A percentile compares a stretch with the other conserved stretches of the same genome.
These are phyloP conservation scores for Taiozyma sp. DNA, from an alignment of 1,139 yeast genomes.

Conservation along the genomic window DNA sequence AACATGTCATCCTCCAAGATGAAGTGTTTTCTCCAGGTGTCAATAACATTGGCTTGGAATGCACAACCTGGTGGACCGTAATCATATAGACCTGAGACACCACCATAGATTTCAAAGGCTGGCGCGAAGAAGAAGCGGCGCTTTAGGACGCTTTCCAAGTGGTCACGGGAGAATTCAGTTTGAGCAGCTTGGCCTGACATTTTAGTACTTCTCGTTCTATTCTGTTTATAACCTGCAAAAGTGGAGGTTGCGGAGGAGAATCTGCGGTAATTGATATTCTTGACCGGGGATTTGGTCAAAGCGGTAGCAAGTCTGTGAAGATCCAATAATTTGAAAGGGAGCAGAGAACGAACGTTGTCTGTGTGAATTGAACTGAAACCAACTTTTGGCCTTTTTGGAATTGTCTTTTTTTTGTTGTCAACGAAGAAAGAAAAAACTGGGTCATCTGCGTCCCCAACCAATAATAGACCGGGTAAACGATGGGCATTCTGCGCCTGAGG, in stretches of 20 bases:
- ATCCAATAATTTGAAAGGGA: neutral
- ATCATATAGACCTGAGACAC: slow-evolving; percentile 96
- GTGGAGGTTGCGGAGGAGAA: neutral
- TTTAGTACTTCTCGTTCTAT: slow-evolving; percentile 10
- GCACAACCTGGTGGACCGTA: slow-evolving; percentile 99
- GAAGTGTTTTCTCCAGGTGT: slow-evolving; percentile 97
- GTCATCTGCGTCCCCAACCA: neutral
- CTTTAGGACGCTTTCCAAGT: slow-evolving; percentile 84
- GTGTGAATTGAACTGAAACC: neutral
- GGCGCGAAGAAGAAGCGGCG: slow-evolving; percentile 98
- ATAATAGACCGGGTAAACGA: neutral
- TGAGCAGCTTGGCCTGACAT: slow-evolving; percentile 39
- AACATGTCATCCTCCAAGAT: slow-evolving; percentile 97
- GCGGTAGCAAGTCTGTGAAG: neutral
- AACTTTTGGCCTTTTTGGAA: neutral
- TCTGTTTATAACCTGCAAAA: neutral
- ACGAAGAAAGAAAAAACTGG: neutral
- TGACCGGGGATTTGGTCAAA: neutral
- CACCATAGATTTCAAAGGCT: slow-evolving; percentile 95
- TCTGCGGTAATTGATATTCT: neutral
- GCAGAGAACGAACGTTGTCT: neutral
- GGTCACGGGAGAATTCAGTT: slow-evolving; percentile 70
- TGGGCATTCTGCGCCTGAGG: neutral
- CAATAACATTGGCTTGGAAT: slow-evolving; percentile 91
- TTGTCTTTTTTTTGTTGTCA: neutral